phyloP scores from a whole-genome alignment of 2,329 filamentous ascomycete genomes.

The Colletotrichum graminicola region DNA sequence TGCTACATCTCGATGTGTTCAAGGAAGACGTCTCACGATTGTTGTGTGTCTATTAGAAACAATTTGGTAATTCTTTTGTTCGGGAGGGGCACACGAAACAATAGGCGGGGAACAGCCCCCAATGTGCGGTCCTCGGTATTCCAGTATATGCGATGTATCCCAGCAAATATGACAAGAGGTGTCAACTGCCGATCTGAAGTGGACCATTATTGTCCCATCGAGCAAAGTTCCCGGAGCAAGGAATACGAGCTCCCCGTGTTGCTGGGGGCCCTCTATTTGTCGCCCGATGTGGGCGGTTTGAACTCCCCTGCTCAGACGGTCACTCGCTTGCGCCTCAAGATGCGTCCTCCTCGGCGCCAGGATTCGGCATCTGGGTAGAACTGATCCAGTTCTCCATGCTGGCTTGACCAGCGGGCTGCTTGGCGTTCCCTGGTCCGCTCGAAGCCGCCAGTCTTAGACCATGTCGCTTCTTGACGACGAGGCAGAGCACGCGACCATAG shows the following conservation, averaged over 20 bases:
- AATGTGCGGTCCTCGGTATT: not conserved
- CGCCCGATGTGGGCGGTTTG: not conserved
- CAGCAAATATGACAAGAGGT: slow-evolving; percentile 17
- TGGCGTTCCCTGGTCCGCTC: slow-evolving; percentile 46
- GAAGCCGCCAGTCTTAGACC: slow-evolving; percentile 54
- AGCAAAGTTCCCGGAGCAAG: slow-evolving; percentile 12
- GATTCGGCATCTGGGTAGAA: slow-evolving; percentile 76
- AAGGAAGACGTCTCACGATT: slow-evolving; percentile 14
- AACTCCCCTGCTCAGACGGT: not conserved
- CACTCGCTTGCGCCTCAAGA: slow-evolving; percentile 13
- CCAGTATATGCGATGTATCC: slow-evolving; percentile 12
- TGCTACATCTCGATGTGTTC: slow-evolving; percentile 32
- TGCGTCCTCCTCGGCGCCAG: slow-evolving; percentile 49
- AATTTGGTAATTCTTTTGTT: slow-evolving; percentile 5
- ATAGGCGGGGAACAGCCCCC: slow-evolving; percentile 21
- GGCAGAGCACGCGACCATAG: slow-evolving; percentile 90
- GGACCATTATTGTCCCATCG: slow-evolving; percentile 24
- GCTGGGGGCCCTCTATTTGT: not conserved
- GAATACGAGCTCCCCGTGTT: not conserved
- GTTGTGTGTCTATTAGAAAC: slow-evolving; percentile 22
- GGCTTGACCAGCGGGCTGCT: slow-evolving; percentile 71
- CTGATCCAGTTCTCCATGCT: slow-evolving; percentile 89
- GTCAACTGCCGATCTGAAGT: slow-evolving; percentile 16
- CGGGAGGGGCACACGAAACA: slow-evolving; percentile 32
- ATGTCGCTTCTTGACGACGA: slow-evolving; percentile 85